Base-by-base conservation (phyloP, 2,329 filamentous ascomycete genomes). In the Phaeosphaeriaceae sp. region DNA sequence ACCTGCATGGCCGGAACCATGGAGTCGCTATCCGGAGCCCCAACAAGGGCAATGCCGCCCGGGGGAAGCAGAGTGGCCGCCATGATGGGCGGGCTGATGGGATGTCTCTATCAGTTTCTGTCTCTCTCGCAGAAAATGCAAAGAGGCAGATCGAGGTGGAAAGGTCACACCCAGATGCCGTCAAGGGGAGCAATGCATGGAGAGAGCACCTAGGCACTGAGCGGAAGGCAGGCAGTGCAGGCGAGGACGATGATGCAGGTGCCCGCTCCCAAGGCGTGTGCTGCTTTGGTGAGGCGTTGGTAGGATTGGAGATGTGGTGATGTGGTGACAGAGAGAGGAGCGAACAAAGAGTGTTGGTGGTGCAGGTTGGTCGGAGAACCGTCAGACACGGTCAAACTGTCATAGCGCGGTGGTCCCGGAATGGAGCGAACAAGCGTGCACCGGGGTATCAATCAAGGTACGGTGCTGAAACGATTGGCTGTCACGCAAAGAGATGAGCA, bases 1-100 rank as follows among this genome's bases (percentile, higher is more conserved):
- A 76, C 61, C 58, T 74, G 73, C 72, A 76, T 75, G 64, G 68
- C 71, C 56, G 74, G 71, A 47, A 70, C 65, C 50, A 71, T 65
- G 23, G 23, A 26, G 58, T 72, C 63, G 63, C 61, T 52, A 50
- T 74, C 72, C 44, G 73, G 73, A 45, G 73, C 73, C 12, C 72
- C 73, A 40, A 65, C 50, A 49, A 76, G 72, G 64, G 69, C 66
- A 64, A 74, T 70, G 66, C 62, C 64, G 8, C 50, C 50, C 16
- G 64, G 17, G 40, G 64, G 53, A 44, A 68, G 56, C 57, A 66
- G 45, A 12, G 58, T 52, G 36, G 67, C 56, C 35, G 65, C 65
- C 70, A 71, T 74, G 60, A 42, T 63, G 52, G 26, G 41, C 40
- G 44, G 39, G 50, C 20, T 51, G 46, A 51, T 49, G 37, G 36